phyloP scores from a whole-genome alignment of 306 rosid genomes.

The Trifolium pratense region DNA sequence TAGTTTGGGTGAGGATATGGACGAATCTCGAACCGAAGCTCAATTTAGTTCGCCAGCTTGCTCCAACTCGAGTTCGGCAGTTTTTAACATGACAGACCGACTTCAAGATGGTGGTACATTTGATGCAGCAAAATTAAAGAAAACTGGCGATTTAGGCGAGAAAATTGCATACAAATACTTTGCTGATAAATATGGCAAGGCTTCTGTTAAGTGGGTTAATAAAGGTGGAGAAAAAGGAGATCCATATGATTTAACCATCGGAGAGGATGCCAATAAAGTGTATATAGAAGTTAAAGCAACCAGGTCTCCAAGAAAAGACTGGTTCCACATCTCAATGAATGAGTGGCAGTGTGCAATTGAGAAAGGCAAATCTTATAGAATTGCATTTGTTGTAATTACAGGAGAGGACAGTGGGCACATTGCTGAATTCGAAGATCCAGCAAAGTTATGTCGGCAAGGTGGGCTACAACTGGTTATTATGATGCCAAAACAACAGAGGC shows the following conservation, averaged over 20 bases:
- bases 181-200: conserved; percentile 48
- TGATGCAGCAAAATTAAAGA: conserved; percentile 52
- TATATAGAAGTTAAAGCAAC: conserved; percentile 90
- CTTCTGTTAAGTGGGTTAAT: conserved; percentile 76
- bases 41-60: conserved; percentile 30
- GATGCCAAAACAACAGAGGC: conserved; percentile 64
- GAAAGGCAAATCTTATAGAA: conserved; percentile 70
- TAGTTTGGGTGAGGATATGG: conserved; percentile 41
- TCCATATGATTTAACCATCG: conserved; percentile 71
- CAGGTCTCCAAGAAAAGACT: conserved; percentile 73
- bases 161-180: conserved; percentile 69
- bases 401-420: conserved; percentile 57
- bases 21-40: conserved; percentile 17
- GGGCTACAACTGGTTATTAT: conserved; percentile 68
- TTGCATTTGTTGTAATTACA: conserved; percentile 68
- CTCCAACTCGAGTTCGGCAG: conserved; percentile 17
- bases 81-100: conserved; percentile 50
- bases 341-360: conserved; percentile 88
- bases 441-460: conserved; percentile 63
- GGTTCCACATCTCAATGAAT: conserved; percentile 73
- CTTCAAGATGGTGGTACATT: conserved; percentile 64
- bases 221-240: conserved; percentile 69
- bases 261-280: conserved; percentile 50
- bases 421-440: conserved; percentile 71
- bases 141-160: conserved; percentile 81